phyloP scores from a whole-genome alignment of 2,329 filamentous ascomycete species.

The Ophiostoma angusticollis region DNA sequence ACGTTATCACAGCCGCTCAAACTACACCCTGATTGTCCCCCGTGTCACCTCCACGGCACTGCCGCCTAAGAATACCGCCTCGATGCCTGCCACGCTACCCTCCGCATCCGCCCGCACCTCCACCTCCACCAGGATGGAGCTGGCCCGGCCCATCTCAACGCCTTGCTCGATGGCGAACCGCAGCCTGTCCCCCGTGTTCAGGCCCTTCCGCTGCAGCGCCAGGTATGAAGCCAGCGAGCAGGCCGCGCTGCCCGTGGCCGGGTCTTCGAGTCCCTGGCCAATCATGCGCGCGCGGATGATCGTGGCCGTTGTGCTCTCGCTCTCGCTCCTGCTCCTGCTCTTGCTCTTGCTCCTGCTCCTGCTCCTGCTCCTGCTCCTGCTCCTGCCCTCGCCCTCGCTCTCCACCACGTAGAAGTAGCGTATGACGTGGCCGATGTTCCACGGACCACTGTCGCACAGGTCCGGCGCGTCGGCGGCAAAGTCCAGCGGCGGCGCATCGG shows the following conservation, averaged over 20 bases:
- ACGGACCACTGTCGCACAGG: constrained; percentile 38
- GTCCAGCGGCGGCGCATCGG: constrained; percentile 19
- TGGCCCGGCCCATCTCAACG: constrained; percentile 52
- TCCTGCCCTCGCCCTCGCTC: constrained; percentile 4
- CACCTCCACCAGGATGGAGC: constrained; percentile 38
- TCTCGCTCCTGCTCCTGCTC: constrained; percentile 29
- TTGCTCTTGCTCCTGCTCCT: no score
- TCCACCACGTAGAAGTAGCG: constrained; percentile 45
- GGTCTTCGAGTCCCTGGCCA: constrained; percentile 38
- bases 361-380: no score
- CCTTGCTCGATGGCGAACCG: constrained; percentile 47
- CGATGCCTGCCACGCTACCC: no score
- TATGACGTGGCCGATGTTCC: constrained; percentile 39
- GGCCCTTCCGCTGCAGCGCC: constrained; percentile 25
- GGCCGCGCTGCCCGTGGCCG: constrained; percentile 51
- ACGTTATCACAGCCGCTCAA: no score
- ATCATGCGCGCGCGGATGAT: constrained; percentile 50
- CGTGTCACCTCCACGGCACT: constrained; percentile 20
- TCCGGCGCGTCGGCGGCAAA: constrained; percentile 19
- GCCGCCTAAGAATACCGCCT: constrained; percentile 19
- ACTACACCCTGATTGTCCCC: constrained; percentile 13
- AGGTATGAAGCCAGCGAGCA: constrained; percentile 43
- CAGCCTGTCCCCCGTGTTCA: constrained; percentile 12
- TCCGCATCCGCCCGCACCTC: constrained; percentile 3
- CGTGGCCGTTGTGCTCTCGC: constrained; percentile 46